Conservation (phyloP, 768 basidiomycete genomes). For the Amylocystis lapponica region DNA sequence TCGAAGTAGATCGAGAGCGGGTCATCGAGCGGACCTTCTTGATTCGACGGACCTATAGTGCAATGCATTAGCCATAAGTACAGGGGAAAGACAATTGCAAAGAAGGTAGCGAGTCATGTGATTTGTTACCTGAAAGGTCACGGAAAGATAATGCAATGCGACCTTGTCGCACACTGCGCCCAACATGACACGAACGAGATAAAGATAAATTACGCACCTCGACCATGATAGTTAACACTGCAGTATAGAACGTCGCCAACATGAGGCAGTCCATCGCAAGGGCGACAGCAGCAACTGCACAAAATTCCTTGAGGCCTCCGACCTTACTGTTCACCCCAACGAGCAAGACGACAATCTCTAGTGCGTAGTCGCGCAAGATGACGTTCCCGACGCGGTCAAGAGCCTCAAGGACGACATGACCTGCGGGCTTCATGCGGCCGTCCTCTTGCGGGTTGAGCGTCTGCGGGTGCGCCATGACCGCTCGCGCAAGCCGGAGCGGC, state of each 20-base stretch:
- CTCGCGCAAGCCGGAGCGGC: conserved; percentile 83
- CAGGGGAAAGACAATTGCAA: not conserved
- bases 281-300: conserved; percentile 87
- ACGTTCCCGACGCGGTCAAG: conserved; percentile 72
- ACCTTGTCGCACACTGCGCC: conserved; percentile 1
- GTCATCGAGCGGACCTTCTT: conserved; percentile 51
- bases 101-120: conserved; percentile 3
- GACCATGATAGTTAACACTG: conserved; percentile 91
- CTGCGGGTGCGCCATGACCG: conserved; percentile 83
- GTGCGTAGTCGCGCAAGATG: conserved; percentile 88
- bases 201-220: conserved; percentile 50
- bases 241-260: conserved; percentile 85
- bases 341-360: conserved; percentile 86
- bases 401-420: conserved; percentile 80
- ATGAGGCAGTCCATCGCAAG: conserved; percentile 83
- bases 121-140: not conserved
- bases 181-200: conserved; percentile 2
- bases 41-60: conserved; percentile 60
- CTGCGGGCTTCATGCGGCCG: conserved; percentile 64
- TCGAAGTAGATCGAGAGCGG: conserved; percentile 27
- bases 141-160: not conserved
- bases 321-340: conserved; percentile 86
- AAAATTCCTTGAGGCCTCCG: conserved; percentile 88
- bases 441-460: conserved; percentile 26
- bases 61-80: conserved; percentile 2